A percentile compares a stretch with the other conserved stretches of the same genome.
phyloP scores from a whole-genome alignment of 2,329 filamentous ascomycete genomes.

The Sporothrix euskadiensis region DNA sequence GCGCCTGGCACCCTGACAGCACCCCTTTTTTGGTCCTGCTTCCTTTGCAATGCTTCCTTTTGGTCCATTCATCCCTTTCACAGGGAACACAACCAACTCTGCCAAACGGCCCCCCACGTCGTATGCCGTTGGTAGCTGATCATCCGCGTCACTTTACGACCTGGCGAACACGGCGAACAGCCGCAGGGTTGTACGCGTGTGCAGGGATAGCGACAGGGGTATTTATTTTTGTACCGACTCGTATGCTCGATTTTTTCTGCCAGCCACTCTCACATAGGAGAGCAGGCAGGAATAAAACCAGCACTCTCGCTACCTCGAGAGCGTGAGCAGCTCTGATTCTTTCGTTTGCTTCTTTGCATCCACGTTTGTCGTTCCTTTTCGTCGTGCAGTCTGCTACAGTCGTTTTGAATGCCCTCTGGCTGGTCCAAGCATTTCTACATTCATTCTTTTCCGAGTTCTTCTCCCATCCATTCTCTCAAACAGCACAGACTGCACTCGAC shows the following conservation, averaged over 20 bases:
- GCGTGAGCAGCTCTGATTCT: background rate
- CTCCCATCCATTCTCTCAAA: background rate
- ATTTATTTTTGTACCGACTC: background rate
- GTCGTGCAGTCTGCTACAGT: conserved; percentile 16
- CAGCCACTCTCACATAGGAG: background rate
- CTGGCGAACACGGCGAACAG: background rate
- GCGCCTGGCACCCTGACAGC: background rate
- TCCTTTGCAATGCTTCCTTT: background rate
- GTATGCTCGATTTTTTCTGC: background rate
- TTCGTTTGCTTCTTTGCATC: background rate
- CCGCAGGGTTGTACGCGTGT: background rate
- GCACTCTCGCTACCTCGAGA: background rate
- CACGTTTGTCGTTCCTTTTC: conserved; percentile 8
- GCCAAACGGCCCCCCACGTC: background rate
- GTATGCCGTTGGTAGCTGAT: background rate
- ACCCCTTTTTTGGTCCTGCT: background rate
- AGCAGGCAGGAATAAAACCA: background rate
- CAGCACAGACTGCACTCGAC: background rate
- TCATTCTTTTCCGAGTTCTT: background rate
- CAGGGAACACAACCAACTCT: background rate
- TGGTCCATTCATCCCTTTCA: background rate
- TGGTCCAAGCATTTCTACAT: conserved; percentile 6
- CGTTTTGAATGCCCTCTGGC: conserved; percentile 17
- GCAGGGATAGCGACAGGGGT: background rate
- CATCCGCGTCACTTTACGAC: background rate